A percentile compares a stretch with the other conserved stretches of the same genome.
Conservation (phyloP, 225 moss, liverwort and hornwort genomes). For the Physcomitrium patens region DNA sequence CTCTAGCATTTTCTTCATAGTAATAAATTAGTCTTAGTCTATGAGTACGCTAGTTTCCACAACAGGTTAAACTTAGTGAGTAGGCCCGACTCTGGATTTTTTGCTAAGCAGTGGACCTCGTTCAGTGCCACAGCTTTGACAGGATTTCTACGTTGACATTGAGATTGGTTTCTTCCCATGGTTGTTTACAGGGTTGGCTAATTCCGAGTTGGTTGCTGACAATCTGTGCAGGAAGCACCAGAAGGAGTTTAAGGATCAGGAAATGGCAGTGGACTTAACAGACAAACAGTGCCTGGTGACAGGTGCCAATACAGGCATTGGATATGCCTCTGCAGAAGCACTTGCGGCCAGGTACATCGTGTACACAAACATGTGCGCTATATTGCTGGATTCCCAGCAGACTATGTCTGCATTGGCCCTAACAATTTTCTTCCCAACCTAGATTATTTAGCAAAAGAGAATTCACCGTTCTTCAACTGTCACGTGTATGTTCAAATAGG, state of each 20-base stretch:
- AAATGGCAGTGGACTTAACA: conserved; percentile 64
- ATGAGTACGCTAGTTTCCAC: background rate
- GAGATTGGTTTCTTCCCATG: background rate
- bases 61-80: conserved; percentile 28
- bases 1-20: background rate
- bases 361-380: too few species aligned
- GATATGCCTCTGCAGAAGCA: too few species aligned
- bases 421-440: background rate
- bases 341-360: too few species aligned
- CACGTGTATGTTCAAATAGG: background rate
- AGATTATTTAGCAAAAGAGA: too few species aligned
- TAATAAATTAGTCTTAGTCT: background rate
- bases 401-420: background rate
- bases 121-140: background rate
- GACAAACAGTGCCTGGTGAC: conserved; percentile 79
- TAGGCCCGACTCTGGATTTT: conserved; percentile 14
- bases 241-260: conserved; percentile 71
- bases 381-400: background rate
- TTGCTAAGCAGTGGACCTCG: background rate
- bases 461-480: background rate
- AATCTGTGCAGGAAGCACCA: conserved; percentile 62
- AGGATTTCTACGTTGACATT: background rate
- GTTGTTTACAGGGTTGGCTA: background rate
- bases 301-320: conserved; percentile 34
- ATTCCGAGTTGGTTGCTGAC: conserved; percentile 8